A percentile compares a stretch with the other conserved stretches of the same genome.
Conservation (phyloP, 306 rosid species). For the Malus sieversii region DNA sequence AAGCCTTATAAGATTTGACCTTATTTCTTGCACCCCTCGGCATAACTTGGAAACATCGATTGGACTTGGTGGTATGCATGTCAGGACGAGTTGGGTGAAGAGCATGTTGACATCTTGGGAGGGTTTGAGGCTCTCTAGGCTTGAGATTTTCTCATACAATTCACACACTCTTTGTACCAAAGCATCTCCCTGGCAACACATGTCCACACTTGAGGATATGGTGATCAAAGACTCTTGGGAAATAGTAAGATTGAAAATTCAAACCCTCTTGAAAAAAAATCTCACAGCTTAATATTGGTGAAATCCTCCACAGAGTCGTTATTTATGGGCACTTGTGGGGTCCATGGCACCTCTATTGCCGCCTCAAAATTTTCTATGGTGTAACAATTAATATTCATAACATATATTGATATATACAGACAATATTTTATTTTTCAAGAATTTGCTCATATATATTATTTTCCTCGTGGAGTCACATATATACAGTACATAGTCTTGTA, state of each 20-base stretch:
- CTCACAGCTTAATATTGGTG: background rate
- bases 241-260: background rate
- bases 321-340: background rate
- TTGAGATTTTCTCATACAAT: conserved; percentile 50
- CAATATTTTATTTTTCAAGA: too few species aligned
- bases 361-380: background rate
- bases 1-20: conserved; percentile 56
- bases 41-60: conserved; percentile 47
- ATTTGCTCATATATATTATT: background rate
- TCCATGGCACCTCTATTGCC: background rate
- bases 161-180: conserved; percentile 41
- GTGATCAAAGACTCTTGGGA: background rate
- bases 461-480: background rate
- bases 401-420: background rate
- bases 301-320: background rate
- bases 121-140: conserved; percentile 64
- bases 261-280: background rate
- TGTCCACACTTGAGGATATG: conserved; percentile 61
- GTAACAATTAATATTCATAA: background rate
- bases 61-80: conserved; percentile 69
- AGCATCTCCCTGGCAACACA: conserved; percentile 56
- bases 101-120: conserved; percentile 76
- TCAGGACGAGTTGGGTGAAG: conserved; percentile 63
- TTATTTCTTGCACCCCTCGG: conserved; percentile 36
- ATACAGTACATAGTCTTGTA: background rate